Evolutionary conservation across 768 basidiomycete species (phyloP).

Genomic region (Chalciporus pseudorubinellus): DNA sequence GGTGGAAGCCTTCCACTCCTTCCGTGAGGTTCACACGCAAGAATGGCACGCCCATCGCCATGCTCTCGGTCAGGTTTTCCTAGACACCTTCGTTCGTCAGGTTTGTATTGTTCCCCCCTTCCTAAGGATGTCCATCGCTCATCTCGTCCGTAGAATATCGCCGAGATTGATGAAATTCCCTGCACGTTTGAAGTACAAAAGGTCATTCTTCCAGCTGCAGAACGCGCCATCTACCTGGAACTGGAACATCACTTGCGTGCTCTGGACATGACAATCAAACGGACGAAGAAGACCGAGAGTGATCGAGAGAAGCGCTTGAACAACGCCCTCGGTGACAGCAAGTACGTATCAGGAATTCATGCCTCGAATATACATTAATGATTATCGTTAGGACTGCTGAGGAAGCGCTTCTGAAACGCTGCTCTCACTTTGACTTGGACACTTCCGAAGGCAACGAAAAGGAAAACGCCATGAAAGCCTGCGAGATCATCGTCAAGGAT

Average conservation of each 20-base stretch:
- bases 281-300: slow-evolving; percentile 65
- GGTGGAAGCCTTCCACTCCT: slow-evolving; percentile 93
- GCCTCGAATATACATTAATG: not conserved
- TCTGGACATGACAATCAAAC: slow-evolving; percentile 76
- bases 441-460: slow-evolving; percentile 46
- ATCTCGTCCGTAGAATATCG: slow-evolving; percentile 64
- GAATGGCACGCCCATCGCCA: slow-evolving; percentile 93
- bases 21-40: slow-evolving; percentile 87
- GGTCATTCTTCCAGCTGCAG: slow-evolving; percentile 83
- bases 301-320: slow-evolving; percentile 88
- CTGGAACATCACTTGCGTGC: slow-evolving; percentile 91
- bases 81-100: slow-evolving; percentile 83
- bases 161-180: slow-evolving; percentile 95
- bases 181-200: slow-evolving; percentile 61
- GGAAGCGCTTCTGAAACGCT: slow-evolving; percentile 91
- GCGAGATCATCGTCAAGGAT: slow-evolving; percentile 86
- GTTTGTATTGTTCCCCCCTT: slow-evolving; percentile 37
- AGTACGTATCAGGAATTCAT: slow-evolving; percentile 38
- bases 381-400: slow-evolving; percentile 65
- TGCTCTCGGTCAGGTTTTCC: slow-evolving; percentile 74
- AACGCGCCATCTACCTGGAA: slow-evolving; percentile 92
- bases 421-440: slow-evolving; percentile 91
- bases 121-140: slow-evolving; percentile 7
- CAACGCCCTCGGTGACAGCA: slow-evolving; percentile 85
- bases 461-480: slow-evolving; percentile 84